Conservation (phyloP, 1,284 basidiomycete genomes). For the Puccinia horiana region DNA sequence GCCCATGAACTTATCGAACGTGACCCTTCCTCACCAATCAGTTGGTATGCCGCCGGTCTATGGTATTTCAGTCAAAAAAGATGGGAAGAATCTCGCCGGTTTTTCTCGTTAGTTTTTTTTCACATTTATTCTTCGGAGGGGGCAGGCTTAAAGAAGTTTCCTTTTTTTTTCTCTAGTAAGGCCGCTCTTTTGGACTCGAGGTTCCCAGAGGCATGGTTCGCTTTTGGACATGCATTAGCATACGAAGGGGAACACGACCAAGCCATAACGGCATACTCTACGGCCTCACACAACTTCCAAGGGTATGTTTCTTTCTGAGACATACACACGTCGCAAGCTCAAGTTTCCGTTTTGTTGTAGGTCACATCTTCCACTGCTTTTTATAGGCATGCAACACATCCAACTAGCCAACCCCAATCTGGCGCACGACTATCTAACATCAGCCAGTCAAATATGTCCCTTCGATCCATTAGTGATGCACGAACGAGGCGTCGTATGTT, state of each 20-base stretch:
- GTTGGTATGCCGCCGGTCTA: constrained; percentile 97
- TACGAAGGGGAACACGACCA: constrained; percentile 97
- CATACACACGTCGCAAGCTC: background rate
- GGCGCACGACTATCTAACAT: constrained; percentile 82
- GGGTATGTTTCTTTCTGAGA: constrained; percentile 66
- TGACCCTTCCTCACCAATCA: constrained; percentile 85
- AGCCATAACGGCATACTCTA: constrained; percentile 96
- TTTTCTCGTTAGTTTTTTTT: constrained; percentile 71
- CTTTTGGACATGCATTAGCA: constrained; percentile 95
- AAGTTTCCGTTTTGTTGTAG: constrained; percentile 60
- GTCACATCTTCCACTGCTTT: constrained; percentile 88
- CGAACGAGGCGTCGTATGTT: constrained; percentile 89
- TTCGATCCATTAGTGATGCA: constrained; percentile 86
- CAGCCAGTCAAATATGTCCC: constrained; percentile 75
- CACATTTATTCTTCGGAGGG: background rate
- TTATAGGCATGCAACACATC: constrained; percentile 97
- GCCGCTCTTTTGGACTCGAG: constrained; percentile 94
- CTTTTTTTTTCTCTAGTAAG: constrained; percentile 68
- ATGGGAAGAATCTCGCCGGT: constrained; percentile 83
- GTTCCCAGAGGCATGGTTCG: constrained; percentile 94
- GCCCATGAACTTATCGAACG: constrained; percentile 92
- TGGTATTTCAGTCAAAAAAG: constrained; percentile 88
- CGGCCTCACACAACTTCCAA: constrained; percentile 87
- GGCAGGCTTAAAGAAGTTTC: background rate
- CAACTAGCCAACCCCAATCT: constrained; percentile 78